Base-by-base conservation (phyloP, 2,329 filamentous ascomycete genomes). In the Exophiala spinifera region DNA sequence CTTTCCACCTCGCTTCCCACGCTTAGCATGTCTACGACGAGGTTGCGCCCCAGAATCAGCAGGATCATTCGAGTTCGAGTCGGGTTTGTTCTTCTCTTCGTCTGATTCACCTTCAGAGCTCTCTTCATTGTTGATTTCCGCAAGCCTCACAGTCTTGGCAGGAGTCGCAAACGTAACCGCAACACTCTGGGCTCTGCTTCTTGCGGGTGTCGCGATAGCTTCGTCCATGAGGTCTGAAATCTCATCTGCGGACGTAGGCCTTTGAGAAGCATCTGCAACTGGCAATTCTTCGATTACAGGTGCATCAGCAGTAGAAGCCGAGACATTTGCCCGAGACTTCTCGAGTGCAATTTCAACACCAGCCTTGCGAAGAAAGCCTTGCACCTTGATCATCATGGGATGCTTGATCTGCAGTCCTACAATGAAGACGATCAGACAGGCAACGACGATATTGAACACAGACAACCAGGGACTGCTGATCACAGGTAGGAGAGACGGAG, bases 1-100 rank as follows among this genome's bases (percentile, higher is more conserved):
- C 53, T 61, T 59, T 5, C 65, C 65, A 14, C 65, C 65, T 44
- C 65, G 61, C 31, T 63, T 64, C 17, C 65, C 65, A 49, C 65
- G 64, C 42, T 65, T 64, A 14, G 63, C 61, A 45, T 64, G 52
- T 56, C 59, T 63, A 54, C 49, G 42, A 31, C 57, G 51, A 46
- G 57, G 51, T 31, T 59, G 60, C 23, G 56, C 53, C 8, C 56
- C 60, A 53, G 56, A 56, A 33, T 61, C 59, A 37, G 51, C 49
- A 23, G 36, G 28, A 19, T 54, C 57, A 34, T 50, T 55, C 10
- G 48, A 45, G n/a, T 51, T 50, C 28, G 45, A 37, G 11, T 60
- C 56, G 33, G 47, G 43, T 42, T 61, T 59, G 45, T 37, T 45
- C 49, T 60, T 62, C 3, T 59, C 62, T 17, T 62, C 57, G 11